Evolutionary conservation across 768 basidiomycete species (phyloP).

Genomic region (Suillus subalutaceus): DNA sequence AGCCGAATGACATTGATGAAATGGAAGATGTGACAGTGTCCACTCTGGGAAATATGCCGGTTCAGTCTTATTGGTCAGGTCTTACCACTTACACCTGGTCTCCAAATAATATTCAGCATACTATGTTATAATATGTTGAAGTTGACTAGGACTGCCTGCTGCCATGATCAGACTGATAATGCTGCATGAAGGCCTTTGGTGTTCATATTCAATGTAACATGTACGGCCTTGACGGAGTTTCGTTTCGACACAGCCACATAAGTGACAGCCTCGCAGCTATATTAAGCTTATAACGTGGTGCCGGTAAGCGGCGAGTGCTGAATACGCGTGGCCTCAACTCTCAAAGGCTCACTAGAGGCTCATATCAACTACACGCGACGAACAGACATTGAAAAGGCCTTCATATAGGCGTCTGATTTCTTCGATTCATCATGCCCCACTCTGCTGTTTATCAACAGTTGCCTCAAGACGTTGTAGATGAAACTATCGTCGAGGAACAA

Average conservation of each 20-base stretch:
- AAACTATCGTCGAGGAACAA: slow-evolving; percentile 37
- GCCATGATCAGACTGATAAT: no score
- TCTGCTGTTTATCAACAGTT: slow-evolving; percentile 50
- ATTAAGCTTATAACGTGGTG: neutral
- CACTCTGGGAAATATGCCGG: no score
- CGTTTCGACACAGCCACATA: neutral
- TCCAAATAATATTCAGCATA: no score
- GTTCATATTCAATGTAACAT: no score
- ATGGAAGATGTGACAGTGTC: no score
- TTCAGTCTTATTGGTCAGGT: no score
- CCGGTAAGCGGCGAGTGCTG: neutral
- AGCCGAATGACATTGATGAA: no score
- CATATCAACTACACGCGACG: neutral
- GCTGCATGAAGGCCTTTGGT: no score
- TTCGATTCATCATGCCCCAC: slow-evolving; percentile 39
- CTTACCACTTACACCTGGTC: no score
- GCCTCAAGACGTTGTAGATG: slow-evolving; percentile 44
- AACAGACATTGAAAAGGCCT: neutral
- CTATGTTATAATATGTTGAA: no score
- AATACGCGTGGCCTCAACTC: slow-evolving; percentile 1
- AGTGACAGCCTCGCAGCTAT: neutral
- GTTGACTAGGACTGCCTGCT: no score
- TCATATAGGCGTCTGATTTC: neutral
- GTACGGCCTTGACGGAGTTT: neutral
- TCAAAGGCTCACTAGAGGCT: neutral